Evolutionary conservation across 169 alveolate genomes (phyloP), one percentile per base, ranked within the genome.

Genomic region (Eimeria necatrix): DNA sequence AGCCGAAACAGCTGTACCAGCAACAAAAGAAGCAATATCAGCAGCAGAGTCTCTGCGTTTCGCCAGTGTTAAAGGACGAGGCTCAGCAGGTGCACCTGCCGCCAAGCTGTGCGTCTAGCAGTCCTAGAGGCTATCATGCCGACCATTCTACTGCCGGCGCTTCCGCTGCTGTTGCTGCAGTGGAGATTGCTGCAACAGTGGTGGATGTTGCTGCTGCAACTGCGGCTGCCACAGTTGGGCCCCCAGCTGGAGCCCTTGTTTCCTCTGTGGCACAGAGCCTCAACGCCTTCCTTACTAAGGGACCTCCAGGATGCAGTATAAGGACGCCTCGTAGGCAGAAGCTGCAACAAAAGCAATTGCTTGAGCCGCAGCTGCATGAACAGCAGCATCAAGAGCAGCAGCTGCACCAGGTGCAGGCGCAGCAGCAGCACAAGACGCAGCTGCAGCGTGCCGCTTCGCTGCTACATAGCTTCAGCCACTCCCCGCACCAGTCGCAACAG

Each of bases 231-330:
- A 8, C 64, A 3, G 22, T 53, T 80, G 89, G 46, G 20, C 89
- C 89, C 51, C 51, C 89, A 53, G 89, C 73, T 24, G 70, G 22
- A 80, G 51, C 89, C 51, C 73, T 53, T 12, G 89, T 80, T 20
- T 51, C 89, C 48, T 24, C 70, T 18, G 89, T 53, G 51, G 24
- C 64, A 6, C 89, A 53, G 51, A n/a, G 52, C 5, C 53, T 80
- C 14, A 80, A 60, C 12, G 24, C 51, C 49, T 52, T 80, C 51
- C 89, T 49, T 8, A n/a, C 89, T 32, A 51, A 32, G 14, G 89
- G 70, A 5, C 52, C 89, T 5, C 68, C 88, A 46, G 71, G 71
- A 8, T 53, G 89, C 71, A 48, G 51, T 4, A 20, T 80, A 48
- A 3, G 70, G 73, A 68, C 22, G 2, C 53, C 51, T 41, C 51